Evolutionary conservation across 75 land plant genomes (phyloP).

Genomic region (Pinus tabuliformis): DNA sequence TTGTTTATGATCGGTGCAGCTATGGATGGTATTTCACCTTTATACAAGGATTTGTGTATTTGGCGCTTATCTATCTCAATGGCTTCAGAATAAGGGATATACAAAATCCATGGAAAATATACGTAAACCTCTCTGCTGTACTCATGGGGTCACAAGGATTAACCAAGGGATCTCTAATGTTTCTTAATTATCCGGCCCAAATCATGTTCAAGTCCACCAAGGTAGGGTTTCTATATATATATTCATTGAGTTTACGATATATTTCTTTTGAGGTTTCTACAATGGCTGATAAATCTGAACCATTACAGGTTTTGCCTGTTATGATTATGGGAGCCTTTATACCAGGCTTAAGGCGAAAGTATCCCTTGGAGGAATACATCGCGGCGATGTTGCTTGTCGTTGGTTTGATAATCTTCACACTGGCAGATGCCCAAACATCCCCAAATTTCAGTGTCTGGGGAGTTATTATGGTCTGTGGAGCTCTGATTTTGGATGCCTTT

Average conservation of each 20-base stretch:
- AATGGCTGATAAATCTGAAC: not conserved
- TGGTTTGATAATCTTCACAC: slow-evolving; percentile 88
- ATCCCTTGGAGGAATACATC: slow-evolving; percentile 79
- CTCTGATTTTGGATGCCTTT: slow-evolving; percentile 90
- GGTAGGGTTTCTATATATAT: slow-evolving; percentile 24
- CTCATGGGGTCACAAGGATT: slow-evolving; percentile 96
- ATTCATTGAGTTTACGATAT: no score
- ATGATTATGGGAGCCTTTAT: slow-evolving; percentile 99
- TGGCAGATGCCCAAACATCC: slow-evolving; percentile 94
- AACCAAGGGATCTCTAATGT: slow-evolving; percentile 93
- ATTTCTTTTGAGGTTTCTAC: no score
- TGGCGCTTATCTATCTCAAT: slow-evolving; percentile 62
- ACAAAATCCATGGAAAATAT: slow-evolving; percentile 95
- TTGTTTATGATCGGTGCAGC: slow-evolving; percentile 25
- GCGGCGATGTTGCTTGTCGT: slow-evolving; percentile 84
- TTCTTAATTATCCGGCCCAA: slow-evolving; percentile 96
- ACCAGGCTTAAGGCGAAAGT: slow-evolving; percentile 88
- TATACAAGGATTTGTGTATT: slow-evolving; percentile 91
- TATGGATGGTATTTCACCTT: slow-evolving; percentile 99
- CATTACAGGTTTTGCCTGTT: slow-evolving; percentile 83
- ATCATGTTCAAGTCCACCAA: slow-evolving; percentile 99
- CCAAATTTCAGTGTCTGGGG: slow-evolving; percentile 92
- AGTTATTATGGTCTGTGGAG: slow-evolving; percentile 85
- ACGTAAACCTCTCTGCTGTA: slow-evolving; percentile 87
- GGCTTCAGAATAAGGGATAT: slow-evolving; percentile 91